phyloP scores from a whole-genome alignment of 495 filamentous ascomycete species.

The Penicillium maclennaniae region DNA sequence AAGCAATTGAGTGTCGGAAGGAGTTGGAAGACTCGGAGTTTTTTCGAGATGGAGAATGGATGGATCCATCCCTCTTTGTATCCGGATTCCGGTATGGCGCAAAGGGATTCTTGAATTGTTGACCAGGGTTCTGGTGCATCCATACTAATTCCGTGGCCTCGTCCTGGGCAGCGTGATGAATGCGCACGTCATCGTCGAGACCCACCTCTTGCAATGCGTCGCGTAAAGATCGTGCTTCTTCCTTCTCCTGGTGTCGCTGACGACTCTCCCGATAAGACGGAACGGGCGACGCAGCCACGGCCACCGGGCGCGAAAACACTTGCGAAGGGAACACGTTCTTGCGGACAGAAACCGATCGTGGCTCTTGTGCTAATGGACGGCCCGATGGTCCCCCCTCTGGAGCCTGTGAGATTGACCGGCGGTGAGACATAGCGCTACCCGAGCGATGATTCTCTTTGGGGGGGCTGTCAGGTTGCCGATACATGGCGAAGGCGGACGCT shows the following conservation, averaged over 20 bases:
- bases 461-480: slow-evolving; percentile 17
- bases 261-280: slow-evolving; percentile 74
- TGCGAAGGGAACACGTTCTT: slow-evolving; percentile 44
- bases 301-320: slow-evolving; percentile 25
- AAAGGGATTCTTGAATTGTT: slow-evolving; percentile 50
- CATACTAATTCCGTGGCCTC: slow-evolving; percentile 87
- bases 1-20: slow-evolving; percentile 18
- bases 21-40: slow-evolving; percentile 23
- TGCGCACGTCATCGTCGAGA: slow-evolving; percentile 60
- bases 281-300: slow-evolving; percentile 40
- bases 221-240: slow-evolving; percentile 73
- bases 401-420: slow-evolving; percentile 37
- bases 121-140: slow-evolving; percentile 69
- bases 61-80: slow-evolving; percentile 44
- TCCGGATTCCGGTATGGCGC: slow-evolving; percentile 56
- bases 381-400: slow-evolving; percentile 30
- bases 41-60: slow-evolving; percentile 45
- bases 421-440: slow-evolving; percentile 50
- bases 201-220: slow-evolving; percentile 80
- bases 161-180: slow-evolving; percentile 74
- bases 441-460: slow-evolving; percentile 38
- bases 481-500: slow-evolving; percentile 44
- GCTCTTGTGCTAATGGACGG: slow-evolving; percentile 45
- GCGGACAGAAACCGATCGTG: slow-evolving; percentile 31
- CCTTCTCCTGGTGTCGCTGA: slow-evolving; percentile 80